Evolutionary conservation across 129 eudicot genomes (phyloP), one percentile per base, ranked within the genome.

Genomic region (Arctium lappa): DNA sequence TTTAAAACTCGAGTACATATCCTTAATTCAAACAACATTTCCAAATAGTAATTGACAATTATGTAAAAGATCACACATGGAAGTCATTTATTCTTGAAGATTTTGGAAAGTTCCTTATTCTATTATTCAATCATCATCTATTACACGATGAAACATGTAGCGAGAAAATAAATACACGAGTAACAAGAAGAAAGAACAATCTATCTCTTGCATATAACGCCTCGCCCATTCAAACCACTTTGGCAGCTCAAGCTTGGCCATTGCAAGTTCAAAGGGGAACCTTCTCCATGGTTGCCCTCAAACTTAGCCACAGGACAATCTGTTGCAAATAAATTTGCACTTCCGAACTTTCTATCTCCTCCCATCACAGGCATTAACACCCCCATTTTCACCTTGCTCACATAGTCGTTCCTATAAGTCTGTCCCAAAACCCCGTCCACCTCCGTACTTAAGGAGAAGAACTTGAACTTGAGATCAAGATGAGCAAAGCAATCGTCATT

Each of bases 331-430:
- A 86, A 44, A 73, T 84, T 69, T 4, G 89, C 75, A 75, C 86
- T 60, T 33, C 2, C 36, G 68, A 85, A 91, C 78, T 89, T 87
- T 27, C 65, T 86, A 2, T 86, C 84, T 11, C 94, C 97, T 68
- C 94, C 94, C 85, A 93, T 82, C 12, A 93, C 91, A 42, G 98
- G 92, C 98, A 93, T 93, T 39, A 89, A 22, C 27, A 82, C 92
- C 2, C 96, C 92, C 91, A 91, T 85, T 60, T 88, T 85, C 30
- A 82, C 97, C 74, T 81, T 77, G 79, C 94, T 93, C 82, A 89
- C 93, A 34, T 93, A 93, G 18, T 87, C 89, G 7, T 34, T 75
- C 62, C 82, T 75, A 7, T 93, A 93, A 0, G 94, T 91, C 27
- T 91, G 93, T 44, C 13, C 53, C 53, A 90, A 69, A 53, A 88